phyloP scores from a whole-genome alignment of 2,329 filamentous ascomycete genomes.

The Scedosporium aurantiacum region DNA sequence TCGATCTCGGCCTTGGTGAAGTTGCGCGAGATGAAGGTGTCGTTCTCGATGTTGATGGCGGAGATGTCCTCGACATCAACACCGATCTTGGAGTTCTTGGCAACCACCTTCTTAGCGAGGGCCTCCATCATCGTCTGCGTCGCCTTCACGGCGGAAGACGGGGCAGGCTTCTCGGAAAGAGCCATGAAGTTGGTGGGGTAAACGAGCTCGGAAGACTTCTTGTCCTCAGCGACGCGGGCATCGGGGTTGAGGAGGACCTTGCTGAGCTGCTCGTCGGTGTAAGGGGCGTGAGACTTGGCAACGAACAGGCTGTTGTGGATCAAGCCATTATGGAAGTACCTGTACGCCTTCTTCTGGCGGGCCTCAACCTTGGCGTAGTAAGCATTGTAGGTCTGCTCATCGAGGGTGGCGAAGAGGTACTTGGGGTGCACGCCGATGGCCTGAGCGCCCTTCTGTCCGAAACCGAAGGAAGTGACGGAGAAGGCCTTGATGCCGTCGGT shows the following conservation, averaged over 20 bases:
- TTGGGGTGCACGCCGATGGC: slow-evolving; percentile 94
- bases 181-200: slow-evolving; percentile 63
- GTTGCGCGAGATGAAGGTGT: slow-evolving; percentile 89
- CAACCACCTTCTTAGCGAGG: slow-evolving; percentile 51
- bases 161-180: slow-evolving; percentile 44
- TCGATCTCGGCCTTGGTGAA: slow-evolving; percentile 76
- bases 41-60: slow-evolving; percentile 84
- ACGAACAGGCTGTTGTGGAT: slow-evolving; percentile 98
- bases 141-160: slow-evolving; percentile 41
- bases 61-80: slow-evolving; percentile 87
- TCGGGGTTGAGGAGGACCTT: slow-evolving; percentile 89
- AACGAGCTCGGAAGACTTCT: slow-evolving; percentile 70
- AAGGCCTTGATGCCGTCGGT: slow-evolving; percentile 98
- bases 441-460: slow-evolving; percentile 97
- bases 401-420: slow-evolving; percentile 91
- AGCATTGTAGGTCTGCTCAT: slow-evolving; percentile 66
- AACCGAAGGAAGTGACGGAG: slow-evolving; percentile 97
- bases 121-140: slow-evolving; percentile 69
- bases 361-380: slow-evolving; percentile 86
- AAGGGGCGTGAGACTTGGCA: slow-evolving; percentile 84
- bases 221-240: slow-evolving; percentile 73
- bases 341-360: slow-evolving; percentile 96
- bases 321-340: slow-evolving; percentile 95
- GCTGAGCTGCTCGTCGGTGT: slow-evolving; percentile 76
- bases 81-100: slow-evolving; percentile 53